Evolutionary conservation across 345 rosid genomes (phyloP).

Genomic region (Syzygium jambos): DNA sequence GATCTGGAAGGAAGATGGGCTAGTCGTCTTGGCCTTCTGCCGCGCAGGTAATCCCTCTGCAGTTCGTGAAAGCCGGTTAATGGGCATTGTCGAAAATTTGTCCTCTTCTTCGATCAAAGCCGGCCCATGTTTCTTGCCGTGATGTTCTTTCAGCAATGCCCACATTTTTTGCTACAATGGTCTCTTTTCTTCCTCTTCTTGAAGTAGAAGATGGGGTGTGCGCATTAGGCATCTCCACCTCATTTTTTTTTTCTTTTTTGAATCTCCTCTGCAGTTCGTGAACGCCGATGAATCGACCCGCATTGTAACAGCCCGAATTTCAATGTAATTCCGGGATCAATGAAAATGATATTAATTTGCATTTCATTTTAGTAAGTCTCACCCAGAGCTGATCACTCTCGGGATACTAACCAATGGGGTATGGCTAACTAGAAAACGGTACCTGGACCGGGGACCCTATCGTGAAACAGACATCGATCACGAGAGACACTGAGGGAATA

Average conservation of each 20-base stretch:
- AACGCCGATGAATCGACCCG: background rate
- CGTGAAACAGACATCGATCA: no score
- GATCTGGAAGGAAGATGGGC: background rate
- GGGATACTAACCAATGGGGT: no score
- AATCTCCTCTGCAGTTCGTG: background rate
- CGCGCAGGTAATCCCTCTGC: conserved; percentile 3
- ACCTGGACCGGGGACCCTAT: no score
- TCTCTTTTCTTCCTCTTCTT: background rate
- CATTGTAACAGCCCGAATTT: no score
- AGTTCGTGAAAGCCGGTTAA: background rate
- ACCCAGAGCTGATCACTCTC: no score
- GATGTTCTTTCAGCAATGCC: background rate
- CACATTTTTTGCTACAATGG: background rate
- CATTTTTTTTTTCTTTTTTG: background rate
- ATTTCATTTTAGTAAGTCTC: no score
- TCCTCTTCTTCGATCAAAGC: background rate
- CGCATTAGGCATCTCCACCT: background rate
- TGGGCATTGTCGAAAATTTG: background rate
- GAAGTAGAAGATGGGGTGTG: background rate
- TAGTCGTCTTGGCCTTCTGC: conserved; percentile 12
- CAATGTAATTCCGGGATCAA: no score
- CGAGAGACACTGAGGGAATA: no score
- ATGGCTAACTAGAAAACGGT: no score
- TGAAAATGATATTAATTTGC: no score
- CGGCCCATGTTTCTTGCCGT: background rate